Evolutionary conservation across 2,329 filamentous ascomycete species (phyloP), one percentile per base, ranked within the genome.

Genomic region (Arthrobotrys musiformis): DNA sequence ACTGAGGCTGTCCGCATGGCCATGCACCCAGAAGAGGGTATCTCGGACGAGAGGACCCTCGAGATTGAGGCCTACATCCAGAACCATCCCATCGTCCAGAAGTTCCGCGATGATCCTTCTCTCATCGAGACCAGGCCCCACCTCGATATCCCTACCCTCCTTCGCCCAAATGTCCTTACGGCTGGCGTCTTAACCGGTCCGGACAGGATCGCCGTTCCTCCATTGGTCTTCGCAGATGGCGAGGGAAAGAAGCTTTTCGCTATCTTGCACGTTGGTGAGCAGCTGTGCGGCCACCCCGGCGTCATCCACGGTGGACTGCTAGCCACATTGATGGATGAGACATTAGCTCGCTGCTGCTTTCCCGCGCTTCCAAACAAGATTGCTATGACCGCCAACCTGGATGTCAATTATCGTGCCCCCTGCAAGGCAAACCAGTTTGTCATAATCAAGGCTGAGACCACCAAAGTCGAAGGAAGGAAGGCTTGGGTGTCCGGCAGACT

Each of bases 251-350:
- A 87, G 60, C 85, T 92, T 67, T 89, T 94, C 4, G 89, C 90
- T 13, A 87, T 98, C 46, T 87, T 90, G 64, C 94, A 94, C 82
- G 87, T 97, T 0, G 94, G 94, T 1, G 84, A 87, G 1, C 90
- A 92, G 81, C 85, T 98, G 44, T 97, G 93, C 82, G 94, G 94
- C 1, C 94, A 98, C 83, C 92, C 93, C 4, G 93, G 92, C 1
- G 93, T 98, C 78, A 88, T 97, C 5, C 95, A 98, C 83, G 94
- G 94, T 61, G 94, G 94, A 0, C 85, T 97, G 79, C 86, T 98
- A 70, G 94, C 94, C n/a, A 97, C 94, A 11, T 87, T 98, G 82
- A 86, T 98, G 64, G 94, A 98, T 82, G 94, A 98, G 83, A 93
- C 93, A 0, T 86, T 98, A 48, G 94, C 92, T 33, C 87, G 93